phyloP scores from a whole-genome alignment of 2,329 filamentous ascomycete genomes.

The Pseudogymnoascus sp. region DNA sequence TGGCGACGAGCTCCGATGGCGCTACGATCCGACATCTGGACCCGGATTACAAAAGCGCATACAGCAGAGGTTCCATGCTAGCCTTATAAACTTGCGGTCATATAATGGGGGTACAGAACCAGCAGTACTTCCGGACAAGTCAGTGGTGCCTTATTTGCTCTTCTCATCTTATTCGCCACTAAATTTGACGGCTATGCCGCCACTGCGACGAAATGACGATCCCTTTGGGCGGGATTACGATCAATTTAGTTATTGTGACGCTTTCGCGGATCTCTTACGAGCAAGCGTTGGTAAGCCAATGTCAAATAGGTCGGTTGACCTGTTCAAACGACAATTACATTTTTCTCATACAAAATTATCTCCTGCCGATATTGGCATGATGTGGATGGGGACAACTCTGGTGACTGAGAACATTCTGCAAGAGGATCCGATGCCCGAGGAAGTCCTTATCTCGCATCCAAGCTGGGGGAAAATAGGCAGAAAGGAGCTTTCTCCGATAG shows the following conservation, averaged over 20 bases:
- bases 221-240: neutral
- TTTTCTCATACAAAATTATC: neutral
- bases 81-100: neutral
- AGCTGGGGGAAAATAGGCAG: neutral
- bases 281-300: constrained; percentile 13
- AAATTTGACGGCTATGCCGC: constrained; percentile 14
- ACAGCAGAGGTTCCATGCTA: neutral
- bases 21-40: neutral
- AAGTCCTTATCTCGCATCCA: neutral
- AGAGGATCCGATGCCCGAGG: neutral
- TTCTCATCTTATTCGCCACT: constrained; percentile 28
- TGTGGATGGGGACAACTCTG: neutral
- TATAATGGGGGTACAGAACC: neutral
- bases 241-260: constrained; percentile 22
- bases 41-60: neutral
- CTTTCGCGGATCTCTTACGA: constrained; percentile 27
- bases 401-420: neutral
- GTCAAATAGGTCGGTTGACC: neutral
- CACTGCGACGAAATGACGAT: neutral
- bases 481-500: neutral
- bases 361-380: neutral
- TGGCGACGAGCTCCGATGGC: neutral
- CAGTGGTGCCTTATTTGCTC: constrained; percentile 27
- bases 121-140: constrained; percentile 16
- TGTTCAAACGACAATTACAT: neutral